Percentiles rank a stretch among this genome's conserved stretches.
Evolutionary conservation across 306 rosid genomes (phyloP).

Genomic region (Mimosa pudica): DNA sequence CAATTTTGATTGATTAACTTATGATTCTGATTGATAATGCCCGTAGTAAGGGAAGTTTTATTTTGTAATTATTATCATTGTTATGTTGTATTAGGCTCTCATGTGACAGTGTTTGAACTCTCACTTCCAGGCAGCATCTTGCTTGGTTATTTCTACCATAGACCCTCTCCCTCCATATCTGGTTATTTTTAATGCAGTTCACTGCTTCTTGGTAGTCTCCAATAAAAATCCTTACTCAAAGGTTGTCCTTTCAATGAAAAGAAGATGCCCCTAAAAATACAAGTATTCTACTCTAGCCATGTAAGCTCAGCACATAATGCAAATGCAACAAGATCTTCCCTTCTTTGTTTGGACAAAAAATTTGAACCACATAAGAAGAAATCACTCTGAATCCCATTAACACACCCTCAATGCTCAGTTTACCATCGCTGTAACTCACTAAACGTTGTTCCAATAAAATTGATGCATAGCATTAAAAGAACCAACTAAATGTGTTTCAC

Average conservation of each 20-base stretch:
- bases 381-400: no score
- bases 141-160: background rate
- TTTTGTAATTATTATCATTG: no score
- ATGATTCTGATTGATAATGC: no score
- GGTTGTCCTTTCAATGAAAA: background rate
- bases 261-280: background rate
- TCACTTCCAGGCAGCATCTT: background rate
- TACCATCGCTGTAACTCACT: no score
- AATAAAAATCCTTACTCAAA: background rate
- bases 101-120: background rate
- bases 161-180: background rate
- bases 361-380: no score
- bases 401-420: no score
- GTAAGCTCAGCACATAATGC: background rate
- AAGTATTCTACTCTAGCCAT: background rate
- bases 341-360: no score
- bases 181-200: background rate
- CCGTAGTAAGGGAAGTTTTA: background rate
- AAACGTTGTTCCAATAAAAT: no score
- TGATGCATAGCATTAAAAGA: no score
- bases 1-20: no score
- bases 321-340: background rate
- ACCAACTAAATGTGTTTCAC: no score
- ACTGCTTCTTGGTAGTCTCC: background rate
- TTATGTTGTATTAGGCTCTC: background rate